Conservation (phyloP, 2,329 filamentous ascomycete genomes). For the Ceratocystis alfenasii region DNA sequence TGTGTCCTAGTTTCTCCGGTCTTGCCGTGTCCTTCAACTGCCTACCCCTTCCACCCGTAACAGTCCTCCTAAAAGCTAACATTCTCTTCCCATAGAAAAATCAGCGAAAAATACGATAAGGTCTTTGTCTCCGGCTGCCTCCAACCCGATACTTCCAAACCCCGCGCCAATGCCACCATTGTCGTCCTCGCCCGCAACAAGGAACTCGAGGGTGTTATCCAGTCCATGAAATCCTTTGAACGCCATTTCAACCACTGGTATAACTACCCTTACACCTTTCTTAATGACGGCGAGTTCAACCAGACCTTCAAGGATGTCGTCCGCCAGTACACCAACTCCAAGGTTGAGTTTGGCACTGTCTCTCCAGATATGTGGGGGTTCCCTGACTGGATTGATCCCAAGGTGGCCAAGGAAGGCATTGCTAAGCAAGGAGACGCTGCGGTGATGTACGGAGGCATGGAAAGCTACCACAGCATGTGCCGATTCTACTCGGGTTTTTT, state of each 20-base stretch:
- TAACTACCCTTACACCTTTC: conserved; percentile 94
- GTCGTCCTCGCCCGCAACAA: conserved; percentile 93
- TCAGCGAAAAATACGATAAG: conserved; percentile 93
- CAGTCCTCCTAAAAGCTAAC: background rate
- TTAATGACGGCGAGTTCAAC: conserved; percentile 97
- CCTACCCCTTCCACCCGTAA: background rate
- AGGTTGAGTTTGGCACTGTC: conserved; percentile 90
- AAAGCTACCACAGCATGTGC: conserved; percentile 99
- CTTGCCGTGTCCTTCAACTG: background rate
- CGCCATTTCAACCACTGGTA: conserved; percentile 99
- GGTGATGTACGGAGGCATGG: conserved; percentile 98
- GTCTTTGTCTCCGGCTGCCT: conserved; percentile 87
- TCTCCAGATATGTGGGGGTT: conserved; percentile 87
- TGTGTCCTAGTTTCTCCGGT: background rate
- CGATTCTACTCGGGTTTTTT: conserved; percentile 99
- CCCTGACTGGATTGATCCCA: conserved; percentile 89
- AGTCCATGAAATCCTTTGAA: conserved; percentile 96
- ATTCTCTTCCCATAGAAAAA: conserved; percentile 53
- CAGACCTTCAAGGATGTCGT: conserved; percentile 82
- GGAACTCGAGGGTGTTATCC: conserved; percentile 88
- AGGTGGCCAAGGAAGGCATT: conserved; percentile 90
- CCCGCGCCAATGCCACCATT: conserved; percentile 85
- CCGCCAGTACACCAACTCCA: conserved; percentile 73
- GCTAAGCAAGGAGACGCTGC: conserved; percentile 91
- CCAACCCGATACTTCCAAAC: conserved; percentile 63